Evolutionary conservation across 805 yeast genomes (phyloP).

Genomic region (Vanderwaltozyma verrucispora): DNA sequence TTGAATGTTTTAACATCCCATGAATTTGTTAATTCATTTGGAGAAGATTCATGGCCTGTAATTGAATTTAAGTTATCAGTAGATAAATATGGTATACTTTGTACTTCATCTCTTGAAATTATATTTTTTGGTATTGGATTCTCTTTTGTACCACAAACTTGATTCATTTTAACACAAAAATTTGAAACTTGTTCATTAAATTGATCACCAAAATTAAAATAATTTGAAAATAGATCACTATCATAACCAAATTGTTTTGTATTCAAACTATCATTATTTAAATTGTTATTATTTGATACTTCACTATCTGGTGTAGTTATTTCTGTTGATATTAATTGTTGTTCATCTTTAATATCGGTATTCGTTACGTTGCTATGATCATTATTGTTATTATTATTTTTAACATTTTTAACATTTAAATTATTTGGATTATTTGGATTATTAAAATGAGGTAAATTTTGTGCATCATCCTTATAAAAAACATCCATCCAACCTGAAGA

Average conservation of each 20-base stretch:
- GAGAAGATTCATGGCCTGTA: too few relatives aligned
- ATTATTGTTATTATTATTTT: too few relatives aligned
- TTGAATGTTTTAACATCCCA: not conserved
- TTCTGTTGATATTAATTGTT: too few relatives aligned
- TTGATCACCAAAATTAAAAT: conserved; percentile 27
- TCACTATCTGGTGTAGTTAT: not conserved
- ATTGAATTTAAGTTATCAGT: too few relatives aligned
- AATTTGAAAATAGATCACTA: conserved; percentile 13
- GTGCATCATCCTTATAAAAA: conserved; percentile 12
- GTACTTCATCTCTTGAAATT: not conserved
- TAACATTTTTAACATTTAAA: too few relatives aligned
- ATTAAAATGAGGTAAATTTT: conserved; percentile 10
- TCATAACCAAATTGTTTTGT: conserved; percentile 4
- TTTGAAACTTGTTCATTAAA: conserved; percentile 63
- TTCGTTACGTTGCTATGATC: too few relatives aligned
- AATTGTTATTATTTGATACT: not conserved
- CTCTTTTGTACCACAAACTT: conserved; percentile 44
- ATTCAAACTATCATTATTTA: not conserved
- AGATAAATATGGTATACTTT: too few relatives aligned
- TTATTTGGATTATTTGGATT: not conserved
- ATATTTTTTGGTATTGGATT: not conserved
- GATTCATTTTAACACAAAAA: conserved; percentile 65
- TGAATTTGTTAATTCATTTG: not conserved
- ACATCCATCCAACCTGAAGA: conserved; percentile 15
- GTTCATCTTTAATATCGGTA: too few relatives aligned